Evolutionary conservation across 108 stramenopile species (phyloP), one percentile per base, ranked within the genome.

Genomic region (Skeletonema marinoi): DNA sequence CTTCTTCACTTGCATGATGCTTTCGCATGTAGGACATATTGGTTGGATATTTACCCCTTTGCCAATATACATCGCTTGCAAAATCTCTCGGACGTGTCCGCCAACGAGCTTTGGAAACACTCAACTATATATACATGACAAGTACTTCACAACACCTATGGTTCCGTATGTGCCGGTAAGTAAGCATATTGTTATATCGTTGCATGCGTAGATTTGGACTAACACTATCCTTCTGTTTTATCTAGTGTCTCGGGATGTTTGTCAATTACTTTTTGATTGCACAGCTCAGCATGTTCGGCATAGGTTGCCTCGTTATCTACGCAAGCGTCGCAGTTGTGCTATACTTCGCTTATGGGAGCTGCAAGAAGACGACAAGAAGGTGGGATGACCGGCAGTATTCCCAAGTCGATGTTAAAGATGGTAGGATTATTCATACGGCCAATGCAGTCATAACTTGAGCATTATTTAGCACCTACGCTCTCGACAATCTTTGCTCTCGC

Each of bases 181-280:
- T 41, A 10, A 41, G 12, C 11, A 41, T 41, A 41, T 12, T 39
- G 38, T 39, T 9, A 39, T 9, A 10, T 39, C 0, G 7, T 7
- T 39, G 8, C 9, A 39, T 39, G 38, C 8, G 38, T 1, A 35
- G 6, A 4, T 6, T 35, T 35, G 38, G 38, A 10, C 38, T 39
- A 11, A 41, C 39, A 41, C 12, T 12, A 12, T 41, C 39, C 11
- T 41, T 41, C 39, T 41, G 39, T 8, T 36, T 6, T 41, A 41
- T 41, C 39, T 11, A 41, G 39, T 88, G 87, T 66, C 63, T 80
- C 33, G 97, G 92, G 51, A 91, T 97, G 9, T 90, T 86, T 58
- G 70, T 88, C 61, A 97, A 97, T 69, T 96, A 91, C 92, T 94
- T 86, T 73, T 78, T 97, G 44, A 86, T 97, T 41, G 79, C 87